phyloP scores from a whole-genome alignment of 306 rosid genomes.

The Quercus robur region DNA sequence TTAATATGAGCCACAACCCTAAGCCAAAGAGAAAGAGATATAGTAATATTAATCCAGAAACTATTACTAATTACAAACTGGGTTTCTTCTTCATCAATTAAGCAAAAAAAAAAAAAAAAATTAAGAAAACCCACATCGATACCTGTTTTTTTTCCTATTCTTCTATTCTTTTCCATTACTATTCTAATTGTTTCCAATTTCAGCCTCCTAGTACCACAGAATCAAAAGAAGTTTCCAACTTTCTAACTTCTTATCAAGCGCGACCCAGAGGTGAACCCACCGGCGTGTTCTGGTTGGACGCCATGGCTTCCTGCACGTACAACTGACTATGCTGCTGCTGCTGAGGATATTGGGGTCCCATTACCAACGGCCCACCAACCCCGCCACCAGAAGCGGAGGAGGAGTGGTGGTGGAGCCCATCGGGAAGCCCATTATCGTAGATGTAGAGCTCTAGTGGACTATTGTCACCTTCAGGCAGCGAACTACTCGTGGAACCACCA shows the following conservation, averaged over 20 bases:
- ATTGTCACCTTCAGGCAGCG: not conserved
- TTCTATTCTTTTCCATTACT: not conserved
- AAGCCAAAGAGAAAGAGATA: not conserved
- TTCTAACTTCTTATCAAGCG: not conserved
- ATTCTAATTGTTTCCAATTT: not conserved
- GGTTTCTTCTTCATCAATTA: not conserved
- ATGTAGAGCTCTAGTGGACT: constrained; percentile 11
- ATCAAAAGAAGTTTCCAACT: not conserved
- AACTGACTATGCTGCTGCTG: constrained; percentile 1
- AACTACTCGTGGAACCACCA: not conserved
- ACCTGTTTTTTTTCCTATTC: no score
- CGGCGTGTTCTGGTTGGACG: constrained; percentile 25
- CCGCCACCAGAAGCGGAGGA: constrained; percentile 1
- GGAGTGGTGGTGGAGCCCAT: not conserved
- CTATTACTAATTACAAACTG: not conserved
- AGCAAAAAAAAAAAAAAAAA: not conserved
- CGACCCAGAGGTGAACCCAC: constrained; percentile 20
- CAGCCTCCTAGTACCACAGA: not conserved
- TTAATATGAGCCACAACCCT: not conserved
- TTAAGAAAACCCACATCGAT: not conserved
- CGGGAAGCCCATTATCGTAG: not conserved
- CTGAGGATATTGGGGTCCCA: not conserved
- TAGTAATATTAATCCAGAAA: not conserved
- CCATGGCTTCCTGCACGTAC: constrained; percentile 26
- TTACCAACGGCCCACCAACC: not conserved